Conservation (phyloP, 768 basidiomycete genomes). For the Rhodotorula paludigena region DNA sequence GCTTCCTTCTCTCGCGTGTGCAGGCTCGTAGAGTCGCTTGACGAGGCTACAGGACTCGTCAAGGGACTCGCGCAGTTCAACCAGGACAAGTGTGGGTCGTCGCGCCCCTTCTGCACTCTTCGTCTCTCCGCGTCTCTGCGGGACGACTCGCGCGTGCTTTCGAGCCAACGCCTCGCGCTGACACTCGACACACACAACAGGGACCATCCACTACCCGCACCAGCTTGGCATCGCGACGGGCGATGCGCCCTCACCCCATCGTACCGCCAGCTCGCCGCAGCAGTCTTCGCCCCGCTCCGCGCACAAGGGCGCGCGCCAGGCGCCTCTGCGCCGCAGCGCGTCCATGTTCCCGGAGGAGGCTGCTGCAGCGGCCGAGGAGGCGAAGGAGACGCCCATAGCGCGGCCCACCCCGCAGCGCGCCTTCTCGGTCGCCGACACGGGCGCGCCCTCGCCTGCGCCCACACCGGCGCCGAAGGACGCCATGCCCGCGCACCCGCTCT, state of each 20-base stretch:
- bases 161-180: not conserved
- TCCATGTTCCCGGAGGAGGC: constrained; percentile 11
- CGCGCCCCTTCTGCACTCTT: too few relatives aligned
- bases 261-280: not conserved
- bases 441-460: not conserved
- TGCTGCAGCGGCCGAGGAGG: not conserved
- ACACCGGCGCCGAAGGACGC: constrained; percentile 43
- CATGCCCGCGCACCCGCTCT: constrained; percentile 59
- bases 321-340: constrained; percentile 17
- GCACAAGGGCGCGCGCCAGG: not conserved
- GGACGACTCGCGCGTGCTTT: not conserved
- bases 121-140: too few relatives aligned
- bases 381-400: not conserved
- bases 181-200: not conserved
- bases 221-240: constrained; percentile 25
- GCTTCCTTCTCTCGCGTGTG: not conserved
- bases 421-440: constrained; percentile 10
- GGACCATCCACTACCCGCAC: constrained; percentile 40
- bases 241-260: not conserved
- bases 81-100: constrained; percentile 38
- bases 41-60: constrained; percentile 9
- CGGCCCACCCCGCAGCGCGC: constrained; percentile 16
- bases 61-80: constrained; percentile 33
- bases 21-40: constrained; percentile 19
- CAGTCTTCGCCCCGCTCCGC: not conserved